Evolutionary conservation across 441 rosid genomes (phyloP).

Genomic region (Aquilaria agallochum): DNA sequence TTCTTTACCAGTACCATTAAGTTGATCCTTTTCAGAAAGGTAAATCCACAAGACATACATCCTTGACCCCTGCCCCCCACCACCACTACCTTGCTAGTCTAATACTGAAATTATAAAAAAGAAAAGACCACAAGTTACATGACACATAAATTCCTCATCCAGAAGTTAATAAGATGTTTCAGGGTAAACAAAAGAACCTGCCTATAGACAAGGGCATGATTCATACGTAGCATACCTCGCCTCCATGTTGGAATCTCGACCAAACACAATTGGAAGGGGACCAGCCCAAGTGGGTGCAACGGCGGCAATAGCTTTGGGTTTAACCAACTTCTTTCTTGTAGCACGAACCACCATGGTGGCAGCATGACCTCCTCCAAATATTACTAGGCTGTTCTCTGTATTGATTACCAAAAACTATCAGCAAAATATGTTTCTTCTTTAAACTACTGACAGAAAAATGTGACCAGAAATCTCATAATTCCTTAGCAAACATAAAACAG

Average conservation of each 20-base stretch:
- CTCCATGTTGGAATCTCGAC: conserved; percentile 83
- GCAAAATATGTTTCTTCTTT: conserved; percentile 7
- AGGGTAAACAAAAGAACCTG: background rate
- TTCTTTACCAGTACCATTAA: too few species aligned
- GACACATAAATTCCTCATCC: too few species aligned
- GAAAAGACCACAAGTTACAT: background rate
- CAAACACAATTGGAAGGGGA: conserved; percentile 88
- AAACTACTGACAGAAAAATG: too few species aligned
- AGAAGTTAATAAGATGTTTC: background rate
- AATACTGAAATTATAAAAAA: too few species aligned
- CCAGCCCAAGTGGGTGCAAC: conserved; percentile 96
- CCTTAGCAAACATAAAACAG: too few species aligned
- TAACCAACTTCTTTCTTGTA: conserved; percentile 62
- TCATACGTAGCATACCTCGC: conserved; percentile 43
- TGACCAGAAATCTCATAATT: too few species aligned
- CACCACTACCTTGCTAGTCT: background rate
- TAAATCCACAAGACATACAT: background rate
- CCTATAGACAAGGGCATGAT: background rate
- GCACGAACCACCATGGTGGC: conserved; percentile 71
- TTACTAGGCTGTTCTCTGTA: conserved; percentile 55
- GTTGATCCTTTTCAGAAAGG: background rate
- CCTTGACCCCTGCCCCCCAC: background rate
- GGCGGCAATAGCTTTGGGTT: conserved; percentile 79
- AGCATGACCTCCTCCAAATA: conserved; percentile 90
- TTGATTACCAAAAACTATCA: conserved; percentile 14